A percentile compares a stretch with the other conserved stretches of the same genome.
Conservation (phyloP, 768 basidiomycete species). For the Phaeolepiota aurea region DNA sequence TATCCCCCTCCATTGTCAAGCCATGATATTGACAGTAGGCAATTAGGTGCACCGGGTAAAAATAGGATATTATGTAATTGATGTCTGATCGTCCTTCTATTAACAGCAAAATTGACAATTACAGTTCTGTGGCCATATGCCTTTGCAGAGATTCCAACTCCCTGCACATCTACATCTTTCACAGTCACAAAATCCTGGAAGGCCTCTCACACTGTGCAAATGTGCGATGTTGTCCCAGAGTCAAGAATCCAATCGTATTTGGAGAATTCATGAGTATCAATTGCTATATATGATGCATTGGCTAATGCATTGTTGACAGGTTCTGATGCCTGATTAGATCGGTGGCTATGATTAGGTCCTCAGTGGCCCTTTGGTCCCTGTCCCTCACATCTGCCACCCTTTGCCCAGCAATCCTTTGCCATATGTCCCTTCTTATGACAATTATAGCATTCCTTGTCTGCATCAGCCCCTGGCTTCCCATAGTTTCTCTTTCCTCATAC, state of each 20-base stretch:
- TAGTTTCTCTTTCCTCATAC: constrained; percentile 1
- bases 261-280: constrained; percentile 3
- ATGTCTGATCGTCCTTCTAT: constrained; percentile 10
- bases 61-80: constrained; percentile 10
- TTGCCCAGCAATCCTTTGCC: constrained; percentile 16
- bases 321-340: constrained; percentile 8
- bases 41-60: constrained; percentile 13
- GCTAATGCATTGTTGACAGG: constrained; percentile 4
- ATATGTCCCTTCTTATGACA: constrained; percentile 23
- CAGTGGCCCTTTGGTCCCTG: constrained; percentile 15
- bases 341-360: constrained; percentile 9
- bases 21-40: constrained; percentile 13
- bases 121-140: constrained; percentile 12
- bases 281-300: not conserved
- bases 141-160: constrained; percentile 9
- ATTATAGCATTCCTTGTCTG: constrained; percentile 16
- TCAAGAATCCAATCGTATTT: constrained; percentile 15
- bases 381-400: constrained; percentile 25
- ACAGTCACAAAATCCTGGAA: constrained; percentile 11
- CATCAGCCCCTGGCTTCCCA: constrained; percentile 7
- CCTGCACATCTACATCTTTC: constrained; percentile 7
- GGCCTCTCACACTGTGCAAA: constrained; percentile 11
- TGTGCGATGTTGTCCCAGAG: constrained; percentile 17
- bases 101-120: constrained; percentile 9
- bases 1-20: constrained; percentile 6